These are phyloP conservation scores for Wickerhamiella vanderwaltii DNA, from an alignment of 805 yeast genomes.

Conservation along the genomic window DNA sequence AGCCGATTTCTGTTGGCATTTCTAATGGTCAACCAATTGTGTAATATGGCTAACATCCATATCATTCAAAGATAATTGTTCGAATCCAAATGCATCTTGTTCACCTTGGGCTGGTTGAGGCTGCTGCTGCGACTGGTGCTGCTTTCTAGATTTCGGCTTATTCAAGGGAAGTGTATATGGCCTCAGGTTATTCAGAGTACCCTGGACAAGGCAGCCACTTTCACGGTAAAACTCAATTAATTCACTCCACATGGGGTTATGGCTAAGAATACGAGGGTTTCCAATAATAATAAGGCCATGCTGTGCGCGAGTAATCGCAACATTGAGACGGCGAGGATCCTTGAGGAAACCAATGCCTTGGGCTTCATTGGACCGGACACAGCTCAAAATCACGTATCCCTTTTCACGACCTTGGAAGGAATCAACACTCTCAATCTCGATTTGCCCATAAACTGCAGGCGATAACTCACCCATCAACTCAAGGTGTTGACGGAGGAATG, in stretches of 20 bases:
- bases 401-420: slow-evolving; percentile 90
- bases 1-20: too few relatives aligned
- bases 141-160: neutral
- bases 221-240: slow-evolving; percentile 68
- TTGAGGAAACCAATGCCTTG: slow-evolving; percentile 71
- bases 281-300: slow-evolving; percentile 74
- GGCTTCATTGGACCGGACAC: slow-evolving; percentile 69
- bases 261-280: slow-evolving; percentile 64
- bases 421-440: slow-evolving; percentile 90
- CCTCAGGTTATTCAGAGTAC: slow-evolving; percentile 58
- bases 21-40: slow-evolving; percentile 6
- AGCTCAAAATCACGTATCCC: slow-evolving; percentile 62
- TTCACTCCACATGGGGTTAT: slow-evolving; percentile 66
- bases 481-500: slow-evolving; percentile 69
- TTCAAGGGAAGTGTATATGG: slow-evolving; percentile 8
- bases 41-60: slow-evolving; percentile 12
- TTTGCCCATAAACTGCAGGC: slow-evolving; percentile 49
- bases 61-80: slow-evolving; percentile 1
- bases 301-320: slow-evolving; percentile 79
- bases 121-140: neutral
- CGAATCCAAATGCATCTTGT: neutral
- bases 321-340: slow-evolving; percentile 79
- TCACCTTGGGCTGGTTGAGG: too few relatives aligned
- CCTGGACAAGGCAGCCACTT: slow-evolving; percentile 80
- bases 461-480: slow-evolving; percentile 56